phyloP scores from a whole-genome alignment of 257 asterid species.

The Linderniella brevidens region DNA sequence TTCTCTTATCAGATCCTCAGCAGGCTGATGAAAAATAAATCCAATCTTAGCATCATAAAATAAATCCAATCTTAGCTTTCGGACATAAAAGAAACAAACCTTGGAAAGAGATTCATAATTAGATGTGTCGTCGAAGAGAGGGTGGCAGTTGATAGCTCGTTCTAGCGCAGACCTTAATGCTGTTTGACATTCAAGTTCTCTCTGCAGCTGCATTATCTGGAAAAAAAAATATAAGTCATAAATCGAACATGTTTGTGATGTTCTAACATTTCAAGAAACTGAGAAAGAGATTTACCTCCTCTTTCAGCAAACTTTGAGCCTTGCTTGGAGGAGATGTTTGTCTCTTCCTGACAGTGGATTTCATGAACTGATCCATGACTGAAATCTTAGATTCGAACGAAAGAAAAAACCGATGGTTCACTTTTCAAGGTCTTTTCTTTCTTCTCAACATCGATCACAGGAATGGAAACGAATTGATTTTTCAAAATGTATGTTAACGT shows the following conservation, averaged over 20 bases:
- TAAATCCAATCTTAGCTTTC: background rate
- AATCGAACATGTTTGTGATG: background rate
- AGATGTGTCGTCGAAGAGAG: conserved; percentile 26
- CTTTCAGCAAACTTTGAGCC: conserved; percentile 26
- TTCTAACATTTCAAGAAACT: background rate
- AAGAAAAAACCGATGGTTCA: too few relatives aligned
- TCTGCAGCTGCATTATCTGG: conserved; percentile 44
- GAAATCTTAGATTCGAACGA: too few relatives aligned
- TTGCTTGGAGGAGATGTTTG: conserved; percentile 24
- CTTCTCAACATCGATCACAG: too few relatives aligned
- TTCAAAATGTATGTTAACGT: too few relatives aligned
- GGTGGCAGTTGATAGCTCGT: conserved; percentile 31
- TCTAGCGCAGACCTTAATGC: conserved; percentile 32
- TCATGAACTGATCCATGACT: conserved; percentile 18
- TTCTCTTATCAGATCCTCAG: conserved; percentile 61
- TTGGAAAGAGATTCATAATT: conserved; percentile 27
- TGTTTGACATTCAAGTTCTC: conserved; percentile 40
- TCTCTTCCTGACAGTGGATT: conserved; percentile 32
- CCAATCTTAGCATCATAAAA: background rate
- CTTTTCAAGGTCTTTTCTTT: too few relatives aligned
- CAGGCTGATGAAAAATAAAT: conserved; percentile 28
- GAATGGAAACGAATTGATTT: too few relatives aligned
- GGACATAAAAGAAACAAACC: conserved; percentile 18
- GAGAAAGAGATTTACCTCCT: conserved; percentile 25
- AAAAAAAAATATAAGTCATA: conserved; percentile 1